Conservation (phyloP, 2,329 filamentous ascomycete species). For the Exophiala dermatitidis region DNA sequence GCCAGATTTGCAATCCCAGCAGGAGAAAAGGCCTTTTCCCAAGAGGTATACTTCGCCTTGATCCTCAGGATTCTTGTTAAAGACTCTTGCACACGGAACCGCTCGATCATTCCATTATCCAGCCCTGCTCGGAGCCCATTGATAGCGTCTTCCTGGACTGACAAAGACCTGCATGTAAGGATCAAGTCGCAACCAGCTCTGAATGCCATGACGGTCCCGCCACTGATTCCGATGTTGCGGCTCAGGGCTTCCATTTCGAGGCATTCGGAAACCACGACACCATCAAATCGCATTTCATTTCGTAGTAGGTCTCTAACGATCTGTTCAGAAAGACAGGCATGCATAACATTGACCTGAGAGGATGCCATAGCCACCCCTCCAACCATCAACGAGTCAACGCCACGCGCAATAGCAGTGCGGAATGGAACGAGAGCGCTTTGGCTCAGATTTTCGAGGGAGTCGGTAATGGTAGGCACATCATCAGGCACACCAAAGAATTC, state of each 20-base stretch:
- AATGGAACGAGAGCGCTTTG: slow-evolving; percentile 89
- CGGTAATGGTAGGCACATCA: slow-evolving; percentile 91
- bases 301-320: slow-evolving; percentile 84
- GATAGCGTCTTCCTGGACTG: slow-evolving; percentile 85
- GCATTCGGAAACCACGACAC: slow-evolving; percentile 91
- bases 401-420: slow-evolving; percentile 76
- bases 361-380: slow-evolving; percentile 91
- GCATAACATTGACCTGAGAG: slow-evolving; percentile 86
- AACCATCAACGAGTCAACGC: slow-evolving; percentile 90
- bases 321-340: slow-evolving; percentile 86
- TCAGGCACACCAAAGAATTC: slow-evolving; percentile 86
- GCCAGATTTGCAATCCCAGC: slow-evolving; percentile 69
- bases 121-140: slow-evolving; percentile 81
- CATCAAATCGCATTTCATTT: slow-evolving; percentile 81
- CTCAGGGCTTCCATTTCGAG: slow-evolving; percentile 94
- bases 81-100: slow-evolving; percentile 71
- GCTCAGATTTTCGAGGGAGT: slow-evolving; percentile 85
- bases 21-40: slow-evolving; percentile 85
- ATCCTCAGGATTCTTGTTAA: slow-evolving; percentile 68
- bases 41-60: slow-evolving; percentile 80
- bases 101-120: slow-evolving; percentile 82
- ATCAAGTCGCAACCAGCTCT: slow-evolving; percentile 93
- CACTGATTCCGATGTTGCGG: slow-evolving; percentile 93
- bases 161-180: slow-evolving; percentile 78
- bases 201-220: slow-evolving; percentile 94